Evolutionary conservation across 2,329 filamentous ascomycete species (phyloP).

Genomic region (Fusarium tanahbumbuense): DNA sequence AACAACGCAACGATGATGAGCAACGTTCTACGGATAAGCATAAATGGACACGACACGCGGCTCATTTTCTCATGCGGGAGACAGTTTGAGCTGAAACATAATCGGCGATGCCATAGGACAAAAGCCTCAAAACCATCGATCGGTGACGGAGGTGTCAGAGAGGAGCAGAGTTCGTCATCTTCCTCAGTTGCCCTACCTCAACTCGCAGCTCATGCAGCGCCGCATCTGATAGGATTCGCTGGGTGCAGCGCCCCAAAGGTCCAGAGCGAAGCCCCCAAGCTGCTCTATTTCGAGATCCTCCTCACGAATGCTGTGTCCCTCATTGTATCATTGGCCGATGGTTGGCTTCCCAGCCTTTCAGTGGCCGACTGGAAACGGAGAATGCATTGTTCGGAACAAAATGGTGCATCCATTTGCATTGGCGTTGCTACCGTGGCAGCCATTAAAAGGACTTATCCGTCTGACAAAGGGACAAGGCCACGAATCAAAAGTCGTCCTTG

Average conservation of each 20-base stretch:
- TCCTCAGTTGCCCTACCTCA: constrained; percentile 17
- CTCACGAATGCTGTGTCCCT: constrained; percentile 16
- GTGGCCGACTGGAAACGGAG: constrained; percentile 24
- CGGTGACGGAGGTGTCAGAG: constrained; percentile 20
- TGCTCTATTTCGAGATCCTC: constrained; percentile 33
- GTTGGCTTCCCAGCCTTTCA: constrained; percentile 28
- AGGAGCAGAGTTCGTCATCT: constrained; percentile 31
- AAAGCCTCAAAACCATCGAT: constrained; percentile 36
- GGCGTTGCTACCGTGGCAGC: constrained; percentile 40
- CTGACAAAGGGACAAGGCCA: constrained; percentile 40
- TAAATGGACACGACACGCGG: constrained; percentile 10
- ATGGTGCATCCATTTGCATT: constrained; percentile 41
- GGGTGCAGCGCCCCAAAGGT: constrained; percentile 27
- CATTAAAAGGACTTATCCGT: constrained; percentile 32
- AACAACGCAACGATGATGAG: constrained; percentile 6
- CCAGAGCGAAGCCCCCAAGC: constrained; percentile 21
- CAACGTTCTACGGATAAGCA: constrained; percentile 24
- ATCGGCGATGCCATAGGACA: constrained; percentile 11
- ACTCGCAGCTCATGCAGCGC: constrained; percentile 22
- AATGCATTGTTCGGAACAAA: constrained; percentile 29
- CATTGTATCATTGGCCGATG: constrained; percentile 31
- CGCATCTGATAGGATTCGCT: constrained; percentile 26
- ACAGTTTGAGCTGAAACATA: constrained; percentile 28
- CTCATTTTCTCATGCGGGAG: constrained; percentile 20
- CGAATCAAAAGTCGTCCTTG: constrained; percentile 31